phyloP scores from a whole-genome alignment of 805 yeast genomes.

The Schwanniomyces yamadae region DNA sequence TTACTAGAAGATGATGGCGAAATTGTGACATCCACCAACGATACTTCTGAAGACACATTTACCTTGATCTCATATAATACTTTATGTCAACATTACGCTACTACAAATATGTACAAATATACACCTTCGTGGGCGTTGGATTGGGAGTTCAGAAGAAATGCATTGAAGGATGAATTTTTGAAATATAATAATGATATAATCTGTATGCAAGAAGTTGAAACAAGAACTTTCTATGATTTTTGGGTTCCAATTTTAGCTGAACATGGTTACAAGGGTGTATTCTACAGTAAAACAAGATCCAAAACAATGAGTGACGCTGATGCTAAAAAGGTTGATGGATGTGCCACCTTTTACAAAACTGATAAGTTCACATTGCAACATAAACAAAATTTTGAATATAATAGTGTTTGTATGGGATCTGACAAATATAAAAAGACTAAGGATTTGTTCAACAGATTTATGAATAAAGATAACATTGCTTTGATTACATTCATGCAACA shows the following conservation, averaged over 20 bases:
- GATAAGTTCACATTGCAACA: slow-evolving; percentile 68
- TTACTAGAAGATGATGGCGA: slow-evolving; percentile 78
- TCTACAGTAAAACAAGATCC: slow-evolving; percentile 87
- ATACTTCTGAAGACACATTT: slow-evolving; percentile 46
- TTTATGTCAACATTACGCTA: slow-evolving; percentile 93
- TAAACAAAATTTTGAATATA: slow-evolving; percentile 77
- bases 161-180: slow-evolving; percentile 70
- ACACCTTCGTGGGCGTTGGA: slow-evolving; percentile 97
- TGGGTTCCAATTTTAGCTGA: slow-evolving; percentile 76
- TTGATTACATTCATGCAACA: slow-evolving; percentile 74
- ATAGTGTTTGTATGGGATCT: slow-evolving; percentile 73
- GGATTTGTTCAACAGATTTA: slow-evolving; percentile 92
- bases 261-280: slow-evolving; percentile 76
- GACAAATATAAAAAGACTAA: slow-evolving; percentile 89
- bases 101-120: slow-evolving; percentile 85
- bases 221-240: slow-evolving; percentile 77
- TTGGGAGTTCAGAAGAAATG: slow-evolving; percentile 86
- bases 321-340: slow-evolving; percentile 92
- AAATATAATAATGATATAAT: slow-evolving; percentile 69
- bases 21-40: slow-evolving; percentile 32
- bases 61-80: slow-evolving; percentile 87
- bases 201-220: slow-evolving; percentile 95
- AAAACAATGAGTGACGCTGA: slow-evolving; percentile 82
- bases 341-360: slow-evolving; percentile 86
- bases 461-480: slow-evolving; percentile 94